Base-by-base conservation (phyloP, 192 early-diverging fungal species). In the Pilaira anomala region DNA sequence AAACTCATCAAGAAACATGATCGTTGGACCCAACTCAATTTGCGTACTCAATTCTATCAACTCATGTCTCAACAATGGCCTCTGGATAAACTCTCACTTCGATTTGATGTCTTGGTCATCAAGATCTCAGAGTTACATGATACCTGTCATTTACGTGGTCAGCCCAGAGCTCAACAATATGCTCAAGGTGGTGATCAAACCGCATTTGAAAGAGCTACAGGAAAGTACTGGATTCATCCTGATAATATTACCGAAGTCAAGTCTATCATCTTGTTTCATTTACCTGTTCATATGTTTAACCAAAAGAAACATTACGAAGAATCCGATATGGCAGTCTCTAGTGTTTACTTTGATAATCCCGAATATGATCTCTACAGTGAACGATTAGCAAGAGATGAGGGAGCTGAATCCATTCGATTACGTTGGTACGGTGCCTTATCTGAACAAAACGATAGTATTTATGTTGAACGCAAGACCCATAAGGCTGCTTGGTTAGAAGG, bases 1-100 rank as follows among this genome's bases (percentile, higher is more conserved):
- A 90, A 97, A 83, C 92, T 98, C 60, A 81, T 98, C 69, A 99
- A 99, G 75, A 97, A 98, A 79, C 97, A 99, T 70, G 96, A 99
- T 76, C 81, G 91, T 68, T 87, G 90, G 72, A 91, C 93, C 14
- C 68, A 68, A 14, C 87, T 83, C 62, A 72, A 83, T 29, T 75
- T 98, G 45, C 77, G 87, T 70, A 79, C 87, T 14, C 61, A 88
- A 69, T 88, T 88, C 76, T 73, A 78, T 69, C 69, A 84, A 67
- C 73, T 85, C 57, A 76, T 98, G 65, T 87, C 92, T 74, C 79
- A 71, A 71, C 76, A 82, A 41, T 69, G 44, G 28, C 85, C 91
- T 3, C 90, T 95, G 63, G 87, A 88, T 71, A 84, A 90, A 33
- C 18, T 56, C 18, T 36, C 21, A 12, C 40, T 58, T 21, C 62